phyloP scores from a whole-genome alignment of 176 grass and related monocot genomes.

The Hyparrhenia diplandra region DNA sequence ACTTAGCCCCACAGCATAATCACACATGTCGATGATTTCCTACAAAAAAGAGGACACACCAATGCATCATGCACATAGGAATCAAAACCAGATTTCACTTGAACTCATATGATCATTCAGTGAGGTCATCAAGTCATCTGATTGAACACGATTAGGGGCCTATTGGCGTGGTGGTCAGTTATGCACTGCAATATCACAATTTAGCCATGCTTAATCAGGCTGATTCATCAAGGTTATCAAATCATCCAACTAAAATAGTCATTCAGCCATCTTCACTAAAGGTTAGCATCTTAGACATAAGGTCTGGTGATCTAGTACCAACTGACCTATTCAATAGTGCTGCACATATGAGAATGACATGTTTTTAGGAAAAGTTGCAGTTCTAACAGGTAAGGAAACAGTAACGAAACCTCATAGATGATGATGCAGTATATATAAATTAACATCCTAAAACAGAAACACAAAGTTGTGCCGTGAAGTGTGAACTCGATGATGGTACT shows the following conservation, averaged over 20 bases:
- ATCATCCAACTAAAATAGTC: background rate
- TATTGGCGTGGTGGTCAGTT: no score
- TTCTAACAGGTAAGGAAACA: slow-evolving; percentile 1
- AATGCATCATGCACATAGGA: slow-evolving; percentile 13
- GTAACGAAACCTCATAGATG: background rate
- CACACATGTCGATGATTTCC: slow-evolving; percentile 99
- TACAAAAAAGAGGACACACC: slow-evolving; percentile 28
- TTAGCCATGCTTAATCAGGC: background rate
- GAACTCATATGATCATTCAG: background rate
- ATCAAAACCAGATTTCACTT: background rate
- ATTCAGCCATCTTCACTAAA: background rate
- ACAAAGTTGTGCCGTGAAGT: background rate
- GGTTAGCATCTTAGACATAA: background rate
- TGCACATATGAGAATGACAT: background rate
- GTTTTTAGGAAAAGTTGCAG: background rate
- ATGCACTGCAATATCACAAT: background rate
- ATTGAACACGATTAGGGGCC: background rate
- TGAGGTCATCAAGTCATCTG: background rate
- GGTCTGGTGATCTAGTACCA: background rate
- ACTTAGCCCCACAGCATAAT: slow-evolving; percentile 98
- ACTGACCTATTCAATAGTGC: background rate
- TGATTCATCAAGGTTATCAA: background rate
- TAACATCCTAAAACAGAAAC: slow-evolving; percentile 10
- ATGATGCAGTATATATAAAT: background rate
- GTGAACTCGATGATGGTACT: background rate